Evolutionary conservation across 192 early-diverging fungal genomes (phyloP).

Genomic region (Pecoramyces ruminantium): DNA sequence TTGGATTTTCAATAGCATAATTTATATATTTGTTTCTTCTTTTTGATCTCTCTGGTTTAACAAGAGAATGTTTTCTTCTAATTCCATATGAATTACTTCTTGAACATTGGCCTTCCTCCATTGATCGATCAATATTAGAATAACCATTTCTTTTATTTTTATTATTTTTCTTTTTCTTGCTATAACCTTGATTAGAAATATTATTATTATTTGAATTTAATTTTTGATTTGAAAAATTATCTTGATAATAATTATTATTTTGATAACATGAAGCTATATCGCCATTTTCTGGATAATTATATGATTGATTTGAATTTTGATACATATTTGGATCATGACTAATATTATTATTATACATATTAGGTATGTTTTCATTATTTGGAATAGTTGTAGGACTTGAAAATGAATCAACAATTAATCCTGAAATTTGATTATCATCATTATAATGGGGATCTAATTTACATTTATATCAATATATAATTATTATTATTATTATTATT

Average conservation of each 20-base stretch:
- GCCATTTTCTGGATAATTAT: too few species aligned
- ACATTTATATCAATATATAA: too few species aligned
- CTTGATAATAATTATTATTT: too few species aligned
- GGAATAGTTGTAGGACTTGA: neutral
- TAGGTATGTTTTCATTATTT: neutral
- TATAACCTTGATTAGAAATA: too few species aligned
- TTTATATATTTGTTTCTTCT: slow-evolving; percentile 2
- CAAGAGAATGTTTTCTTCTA: slow-evolving; percentile 44
- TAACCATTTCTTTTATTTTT: neutral
- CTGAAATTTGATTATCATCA: neutral
- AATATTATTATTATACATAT: neutral
- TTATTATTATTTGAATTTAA: too few species aligned
- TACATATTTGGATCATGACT: neutral
- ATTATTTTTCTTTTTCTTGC: neutral
- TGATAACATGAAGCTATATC: too few species aligned
- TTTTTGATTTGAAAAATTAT: too few species aligned
- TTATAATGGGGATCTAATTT: neutral
- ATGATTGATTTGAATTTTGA: too few species aligned
- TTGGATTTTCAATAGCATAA: neutral
- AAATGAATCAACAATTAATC: neutral
- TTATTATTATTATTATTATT: too few species aligned
- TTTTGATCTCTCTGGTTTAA: slow-evolving; percentile 47
- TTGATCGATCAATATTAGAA: neutral
- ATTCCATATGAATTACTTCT: neutral
- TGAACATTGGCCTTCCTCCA: neutral